These are phyloP conservation scores for Biancaea sappan DNA, from an alignment of 306 rosid species.

Conservation along the genomic window DNA sequence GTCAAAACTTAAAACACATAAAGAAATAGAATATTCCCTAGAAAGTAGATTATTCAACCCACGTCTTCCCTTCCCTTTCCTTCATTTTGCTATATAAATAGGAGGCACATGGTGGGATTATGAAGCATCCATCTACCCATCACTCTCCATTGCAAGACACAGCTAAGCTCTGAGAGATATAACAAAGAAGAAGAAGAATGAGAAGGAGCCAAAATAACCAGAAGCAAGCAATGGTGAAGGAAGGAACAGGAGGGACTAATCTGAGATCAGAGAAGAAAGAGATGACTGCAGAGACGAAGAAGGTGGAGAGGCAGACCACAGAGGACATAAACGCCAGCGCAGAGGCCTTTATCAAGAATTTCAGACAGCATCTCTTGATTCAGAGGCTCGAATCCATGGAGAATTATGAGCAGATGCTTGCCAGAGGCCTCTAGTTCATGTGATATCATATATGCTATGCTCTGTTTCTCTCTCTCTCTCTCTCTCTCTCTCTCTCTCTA, in stretches of 20 bases:
- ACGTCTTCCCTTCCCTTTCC: background rate
- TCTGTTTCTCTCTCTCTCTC: too few species aligned
- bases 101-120: background rate
- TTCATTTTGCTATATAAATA: background rate
- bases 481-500: too few species aligned
- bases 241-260: slow-evolving; percentile 30
- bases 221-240: background rate
- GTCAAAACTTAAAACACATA: background rate
- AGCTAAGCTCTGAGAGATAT: background rate
- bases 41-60: background rate
- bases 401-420: slow-evolving; percentile 75
- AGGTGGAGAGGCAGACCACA: slow-evolving; percentile 59
- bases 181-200: background rate
- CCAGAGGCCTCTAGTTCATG: slow-evolving; percentile 52
- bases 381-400: slow-evolving; percentile 92
- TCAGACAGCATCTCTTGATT: slow-evolving; percentile 70
- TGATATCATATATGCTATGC: too few species aligned
- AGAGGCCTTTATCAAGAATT: slow-evolving; percentile 85
- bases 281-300: slow-evolving; percentile 19
- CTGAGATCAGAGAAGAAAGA: slow-evolving; percentile 34
- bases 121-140: background rate
- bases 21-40: background rate
- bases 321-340: slow-evolving; percentile 81
- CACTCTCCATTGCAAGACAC: background rate
- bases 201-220: background rate